Evolutionary conservation across 2,329 filamentous ascomycete genomes (phyloP), one percentile per base, ranked within the genome.

Genomic region (Fusarium aywerte): DNA sequence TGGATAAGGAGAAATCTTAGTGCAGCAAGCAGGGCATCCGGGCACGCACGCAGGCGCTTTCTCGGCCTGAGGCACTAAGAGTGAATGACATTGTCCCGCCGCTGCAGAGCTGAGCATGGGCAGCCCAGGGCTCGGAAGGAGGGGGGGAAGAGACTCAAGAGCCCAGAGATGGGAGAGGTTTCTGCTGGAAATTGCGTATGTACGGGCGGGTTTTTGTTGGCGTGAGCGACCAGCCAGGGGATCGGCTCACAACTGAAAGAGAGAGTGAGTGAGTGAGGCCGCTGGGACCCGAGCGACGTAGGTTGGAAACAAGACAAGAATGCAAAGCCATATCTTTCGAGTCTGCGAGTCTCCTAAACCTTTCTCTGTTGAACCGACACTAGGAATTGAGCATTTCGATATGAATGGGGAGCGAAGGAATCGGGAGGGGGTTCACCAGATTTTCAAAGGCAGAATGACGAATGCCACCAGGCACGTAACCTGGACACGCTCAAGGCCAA

Each of bases 1-100:
- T 76, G 75, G 74, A 74, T 74, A 74, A 72, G 68, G 66, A 63
- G 64, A 73, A 72, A 69, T 75, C 73, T 75, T 77, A 77, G 76
- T 72, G 74, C 64, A 70, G 68, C 29, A 63, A 77, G 75, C 70
- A 73, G 65, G 68, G 68, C 62, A 66, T 65, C 63, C 48, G 62
- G 59, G 31, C 45, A 49, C 43, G 31, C 45, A 38, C n/a, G 45
- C 45, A 35, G 48, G 61, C 58, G 66, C 42, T 51, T 61, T 71
- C 62, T 63, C 32, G 29, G 71, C 71, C 71, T 73, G 70, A 74
- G 71, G 71, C 71, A 69, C 51, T 45, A 45, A 47, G 48, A 49
- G 62, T 54, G 50, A 55, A 66, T 57, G 61, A 58, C 61, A 65
- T 65, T 65, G 62, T 57, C 58, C 64, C 60, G 55, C 56, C 70